phyloP scores from a whole-genome alignment of 108 stramenopile species.

The Nannochloropsis oceanica region DNA sequence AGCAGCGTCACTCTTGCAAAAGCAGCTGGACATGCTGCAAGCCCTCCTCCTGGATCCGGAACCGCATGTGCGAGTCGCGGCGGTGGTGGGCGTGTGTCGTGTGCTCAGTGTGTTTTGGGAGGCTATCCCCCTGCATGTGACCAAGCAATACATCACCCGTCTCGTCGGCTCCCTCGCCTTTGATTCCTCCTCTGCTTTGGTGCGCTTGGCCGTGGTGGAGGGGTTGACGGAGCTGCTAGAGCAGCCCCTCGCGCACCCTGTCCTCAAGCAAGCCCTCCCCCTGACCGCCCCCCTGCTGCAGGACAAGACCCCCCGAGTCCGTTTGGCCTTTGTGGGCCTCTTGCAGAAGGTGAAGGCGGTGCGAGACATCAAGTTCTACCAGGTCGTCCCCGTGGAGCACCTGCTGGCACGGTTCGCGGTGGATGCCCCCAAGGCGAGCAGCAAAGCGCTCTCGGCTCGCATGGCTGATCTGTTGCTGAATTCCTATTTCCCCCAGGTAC shows the following conservation, averaged over 20 bases:
- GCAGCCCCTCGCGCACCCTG: conserved; percentile 60
- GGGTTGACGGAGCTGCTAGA: conserved; percentile 54
- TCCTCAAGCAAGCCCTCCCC: conserved; percentile 67
- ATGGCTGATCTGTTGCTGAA: conserved; percentile 61
- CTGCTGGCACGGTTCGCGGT: conserved; percentile 58
- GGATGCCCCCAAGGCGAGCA: conserved; percentile 6
- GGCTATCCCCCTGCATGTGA: conserved; percentile 41
- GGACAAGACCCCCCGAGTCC: conserved; percentile 71
- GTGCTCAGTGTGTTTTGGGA: conserved; percentile 69
- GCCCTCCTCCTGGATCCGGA: conserved; percentile 55
- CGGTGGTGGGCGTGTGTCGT: conserved; percentile 52
- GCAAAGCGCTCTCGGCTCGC: conserved; percentile 40
- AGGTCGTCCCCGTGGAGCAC: conserved; percentile 73
- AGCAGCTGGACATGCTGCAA: conserved; percentile 49
- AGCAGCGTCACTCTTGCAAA: conserved; percentile 46
- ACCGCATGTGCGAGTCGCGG: conserved; percentile 61
- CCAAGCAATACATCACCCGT: conserved; percentile 50
- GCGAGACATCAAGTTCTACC: conserved; percentile 68
- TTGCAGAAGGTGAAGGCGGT: conserved; percentile 60
- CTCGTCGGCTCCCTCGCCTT: conserved; percentile 63
- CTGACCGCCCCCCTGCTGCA: conserved; percentile 64
- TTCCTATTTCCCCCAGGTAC: conserved; percentile 63
- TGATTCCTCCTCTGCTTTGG: conserved; percentile 61
- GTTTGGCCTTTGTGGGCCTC: conserved; percentile 60
- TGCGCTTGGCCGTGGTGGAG: conserved; percentile 58